Conservation (phyloP, 805 yeast species). For the Candida oleophila region DNA sequence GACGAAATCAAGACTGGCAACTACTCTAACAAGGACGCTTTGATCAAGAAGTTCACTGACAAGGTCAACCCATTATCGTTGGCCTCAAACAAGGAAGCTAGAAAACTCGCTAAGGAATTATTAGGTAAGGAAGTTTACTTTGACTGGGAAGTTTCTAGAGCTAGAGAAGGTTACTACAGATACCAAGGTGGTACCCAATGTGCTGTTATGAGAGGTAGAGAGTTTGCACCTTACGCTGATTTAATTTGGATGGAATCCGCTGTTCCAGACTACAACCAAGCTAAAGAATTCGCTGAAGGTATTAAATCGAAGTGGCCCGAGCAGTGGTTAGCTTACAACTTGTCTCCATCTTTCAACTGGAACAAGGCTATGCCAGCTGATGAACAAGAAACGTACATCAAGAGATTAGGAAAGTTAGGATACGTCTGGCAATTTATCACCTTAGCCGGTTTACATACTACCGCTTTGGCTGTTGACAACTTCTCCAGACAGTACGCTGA, state of each 20-base stretch:
- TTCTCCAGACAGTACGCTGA: slow-evolving; percentile 76
- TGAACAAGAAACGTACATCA: slow-evolving; percentile 89
- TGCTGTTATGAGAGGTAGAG: slow-evolving; percentile 95
- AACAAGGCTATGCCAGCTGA: slow-evolving; percentile 83
- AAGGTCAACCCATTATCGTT: slow-evolving; percentile 74
- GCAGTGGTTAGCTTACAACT: slow-evolving; percentile 95
- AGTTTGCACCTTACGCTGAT: slow-evolving; percentile 92
- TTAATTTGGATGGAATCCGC: slow-evolving; percentile 98
- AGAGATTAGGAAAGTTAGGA: slow-evolving; percentile 83
- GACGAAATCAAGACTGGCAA: slow-evolving; percentile 70
- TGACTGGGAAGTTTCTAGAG: slow-evolving; percentile 94
- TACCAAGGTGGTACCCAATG: slow-evolving; percentile 96
- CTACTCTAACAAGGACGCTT: slow-evolving; percentile 57
- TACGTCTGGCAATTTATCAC: slow-evolving; percentile 98
- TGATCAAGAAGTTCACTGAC: slow-evolving; percentile 63
- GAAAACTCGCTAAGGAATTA: slow-evolving; percentile 68
- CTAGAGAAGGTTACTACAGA: slow-evolving; percentile 95
- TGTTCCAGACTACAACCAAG: slow-evolving; percentile 90
- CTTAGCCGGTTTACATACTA: slow-evolving; percentile 94
- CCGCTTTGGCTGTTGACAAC: slow-evolving; percentile 85
- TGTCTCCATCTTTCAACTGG: slow-evolving; percentile 98
- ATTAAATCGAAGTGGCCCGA: slow-evolving; percentile 77
- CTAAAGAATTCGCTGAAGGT: slow-evolving; percentile 92
- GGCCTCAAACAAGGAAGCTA: slow-evolving; percentile 77
- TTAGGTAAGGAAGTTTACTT: slow-evolving; percentile 82